Evolutionary conservation across 148 eudicot species (phyloP), one percentile per base, ranked within the genome.

Genomic region (Hydrangea macrophylla): DNA sequence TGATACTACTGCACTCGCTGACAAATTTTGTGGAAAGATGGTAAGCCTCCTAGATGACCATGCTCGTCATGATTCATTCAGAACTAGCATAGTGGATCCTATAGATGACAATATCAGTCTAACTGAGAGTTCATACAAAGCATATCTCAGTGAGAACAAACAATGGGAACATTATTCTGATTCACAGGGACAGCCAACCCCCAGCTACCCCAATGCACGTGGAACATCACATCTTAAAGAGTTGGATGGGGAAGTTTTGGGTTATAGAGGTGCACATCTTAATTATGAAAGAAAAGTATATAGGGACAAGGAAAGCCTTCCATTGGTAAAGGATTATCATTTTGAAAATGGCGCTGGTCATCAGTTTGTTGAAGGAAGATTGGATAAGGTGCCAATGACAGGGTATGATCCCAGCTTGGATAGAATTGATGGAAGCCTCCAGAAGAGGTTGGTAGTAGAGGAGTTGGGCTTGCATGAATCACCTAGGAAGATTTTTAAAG

Each of bases 331-430:
- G 40, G 69, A 48, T 60, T 63, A 36, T 33, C 37, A 24, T 64
- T 72, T 74, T 79, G 79, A 59, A 68, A 62, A 11, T 24, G 69
- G 27, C 62, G 53, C 56, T 69, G 68, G 68, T 59, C 55, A 25
- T 18, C 60, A 18, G 65, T 69, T 24, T 30, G 61, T 33, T 30
- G 44, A 42, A 1, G 68, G 68, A 63, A 39, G 62, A 22, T 68
- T 58, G 58, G 72, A 58, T 54, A 20, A 4, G 28, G 70, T 72
- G 68, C 53, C 33, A 42, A 17, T 62, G 60, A 54, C 39, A 33
- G 70, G 48, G 9, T 31, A 72, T 57, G 67, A 70, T 36, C 60
- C 60, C 36, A 33, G 36, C 7, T 58, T 56, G 39, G 51, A 60
- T 40, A 24, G 55, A 42, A 44, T 62, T 61, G 64, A 37, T 51